Evolutionary conservation across 192 early-diverging fungal species (phyloP).

Genomic region (Coemansia sp.): DNA sequence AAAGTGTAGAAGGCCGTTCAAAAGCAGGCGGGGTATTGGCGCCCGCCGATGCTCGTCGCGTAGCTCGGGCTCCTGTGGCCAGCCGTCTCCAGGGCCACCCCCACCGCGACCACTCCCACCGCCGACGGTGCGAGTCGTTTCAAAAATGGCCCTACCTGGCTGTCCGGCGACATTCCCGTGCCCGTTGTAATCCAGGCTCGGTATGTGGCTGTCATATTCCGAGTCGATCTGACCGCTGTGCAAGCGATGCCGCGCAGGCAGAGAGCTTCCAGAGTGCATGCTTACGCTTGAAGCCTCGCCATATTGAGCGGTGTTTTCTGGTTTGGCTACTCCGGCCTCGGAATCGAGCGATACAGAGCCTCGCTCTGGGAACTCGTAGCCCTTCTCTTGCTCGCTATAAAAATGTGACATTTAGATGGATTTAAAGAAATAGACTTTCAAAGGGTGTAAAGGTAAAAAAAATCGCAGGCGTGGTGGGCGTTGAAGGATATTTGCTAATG

Average conservation of each 20-base stretch:
- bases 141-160: neutral
- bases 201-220: conserved; percentile 7
- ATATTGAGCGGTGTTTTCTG: neutral
- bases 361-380: conserved; percentile 2
- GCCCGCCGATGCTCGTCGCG: conserved; percentile 11
- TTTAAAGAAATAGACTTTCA: neutral
- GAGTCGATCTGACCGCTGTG: conserved; percentile 21
- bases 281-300: neutral
- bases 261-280: neutral
- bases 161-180: neutral
- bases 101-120: conserved; percentile 4
- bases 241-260: conserved; percentile 6
- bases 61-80: conserved; percentile 20
- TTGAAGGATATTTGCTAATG: neutral
- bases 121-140: neutral
- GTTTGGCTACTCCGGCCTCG: neutral
- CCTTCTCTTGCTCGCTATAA: conserved; percentile 6
- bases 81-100: conserved; percentile 14
- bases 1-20: conserved; percentile 24
- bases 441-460: neutral
- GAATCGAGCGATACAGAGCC: neutral
- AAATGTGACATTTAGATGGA: neutral
- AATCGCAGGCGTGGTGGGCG: neutral
- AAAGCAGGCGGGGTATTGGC: neutral
- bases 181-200: neutral